Base-by-base conservation (phyloP, 495 filamentous ascomycete genomes). In the Aspergillus incahuasiensis region DNA sequence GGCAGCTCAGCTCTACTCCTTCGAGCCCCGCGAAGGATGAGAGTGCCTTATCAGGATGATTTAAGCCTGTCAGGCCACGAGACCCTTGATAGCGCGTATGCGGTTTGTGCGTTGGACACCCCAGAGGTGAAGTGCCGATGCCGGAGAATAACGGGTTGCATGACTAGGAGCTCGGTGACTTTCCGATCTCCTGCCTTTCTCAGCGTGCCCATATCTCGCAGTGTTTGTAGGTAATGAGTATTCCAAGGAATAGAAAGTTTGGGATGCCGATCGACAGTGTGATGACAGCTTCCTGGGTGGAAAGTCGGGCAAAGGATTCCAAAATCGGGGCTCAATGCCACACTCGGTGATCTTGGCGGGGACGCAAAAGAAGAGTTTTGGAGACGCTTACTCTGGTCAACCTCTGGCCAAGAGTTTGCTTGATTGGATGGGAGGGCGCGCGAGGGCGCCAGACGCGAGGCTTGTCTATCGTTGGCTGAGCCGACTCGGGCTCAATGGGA, bases 311-410 rank as follows among this genome's bases (percentile, higher is more conserved):
- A 18, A 6, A 47, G 19, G 18, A 2, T 21, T 30, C 25, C n/a
- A 32, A 12, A 24, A 48, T 30, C 22, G 44, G 44, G 18, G 44
- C 24, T 48, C 21, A 16, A 11, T 5, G 24, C 12, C 24, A 32
- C 7, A 6, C 30, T n/a, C 45, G 24, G 42, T 44, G 45, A 25
- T 35, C 46, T 49, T 49, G 46, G 46, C 28, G 18, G 16, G 0
- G 16, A 35, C 47, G 7, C 1, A 16, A 50, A 50, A 50, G 48
- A 50, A 50, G 48, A 28, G n/a, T 50, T 49, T 49, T 50, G 48
- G 48, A 50, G 34, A 50, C 48, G 34, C 48, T 50, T 50, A 50
- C 34, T 40, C 20, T 40, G 5, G 48, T 34, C 48, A 50, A 50
- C 40, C 34, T 40, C 20, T 40, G 1, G 48, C 48, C 48, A 50